Conservation (phyloP, 768 basidiomycete species). For the Serendipita indica region DNA sequence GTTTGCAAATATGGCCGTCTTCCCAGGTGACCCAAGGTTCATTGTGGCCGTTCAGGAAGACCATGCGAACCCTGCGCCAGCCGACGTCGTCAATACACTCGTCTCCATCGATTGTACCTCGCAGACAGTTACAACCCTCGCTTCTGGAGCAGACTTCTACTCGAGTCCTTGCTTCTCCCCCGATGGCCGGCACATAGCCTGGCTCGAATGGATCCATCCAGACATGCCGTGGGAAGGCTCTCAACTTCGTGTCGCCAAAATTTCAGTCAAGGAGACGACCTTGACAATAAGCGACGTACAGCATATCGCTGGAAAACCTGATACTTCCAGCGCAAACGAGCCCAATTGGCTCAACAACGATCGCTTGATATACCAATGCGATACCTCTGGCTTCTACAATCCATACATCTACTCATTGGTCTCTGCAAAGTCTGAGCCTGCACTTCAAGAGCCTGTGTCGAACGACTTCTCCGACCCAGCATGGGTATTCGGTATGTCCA, state of each 20-base stretch:
- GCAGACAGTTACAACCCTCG: constrained; percentile 32
- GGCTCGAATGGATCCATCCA: constrained; percentile 47
- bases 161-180: constrained; percentile 43
- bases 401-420: constrained; percentile 40
- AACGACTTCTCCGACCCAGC: constrained; percentile 44
- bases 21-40: constrained; percentile 38
- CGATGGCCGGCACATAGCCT: constrained; percentile 41
- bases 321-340: constrained; percentile 34
- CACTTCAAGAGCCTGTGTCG: constrained; percentile 30
- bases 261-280: constrained; percentile 18
- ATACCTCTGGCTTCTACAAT: constrained; percentile 52
- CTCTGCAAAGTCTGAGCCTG: constrained; percentile 23
- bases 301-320: constrained; percentile 37
- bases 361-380: constrained; percentile 46
- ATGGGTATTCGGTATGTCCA: constrained; percentile 39
- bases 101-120: constrained; percentile 37
- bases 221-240: constrained; percentile 62
- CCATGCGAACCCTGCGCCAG: constrained; percentile 40
- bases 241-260: constrained; percentile 38
- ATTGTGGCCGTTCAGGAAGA: constrained; percentile 56
- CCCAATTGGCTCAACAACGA: constrained; percentile 46
- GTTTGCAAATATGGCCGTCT: constrained; percentile 47
- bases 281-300: constrained; percentile 26
- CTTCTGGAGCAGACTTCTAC: constrained; percentile 59
- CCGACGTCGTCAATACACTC: constrained; percentile 41